phyloP scores from a whole-genome alignment of 1,284 basidiomycete species.

The Porodaedalea pini region DNA sequence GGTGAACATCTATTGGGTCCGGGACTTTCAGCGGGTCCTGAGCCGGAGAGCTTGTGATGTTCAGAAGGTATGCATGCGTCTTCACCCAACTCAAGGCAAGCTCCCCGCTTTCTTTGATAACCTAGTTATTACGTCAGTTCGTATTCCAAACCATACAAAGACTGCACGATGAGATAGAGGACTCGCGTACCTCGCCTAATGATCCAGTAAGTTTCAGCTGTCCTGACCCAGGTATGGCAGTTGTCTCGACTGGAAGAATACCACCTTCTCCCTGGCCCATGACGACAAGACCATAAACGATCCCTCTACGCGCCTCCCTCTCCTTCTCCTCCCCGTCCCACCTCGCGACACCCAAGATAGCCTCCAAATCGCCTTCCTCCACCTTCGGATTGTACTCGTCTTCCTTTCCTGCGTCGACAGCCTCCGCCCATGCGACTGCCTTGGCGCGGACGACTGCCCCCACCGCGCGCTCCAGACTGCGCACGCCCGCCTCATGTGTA shows the following conservation, averaged over 20 bases:
- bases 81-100: conserved; percentile 87
- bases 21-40: conserved; percentile 74
- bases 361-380: conserved; percentile 72
- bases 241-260: conserved; percentile 79
- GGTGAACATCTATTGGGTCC: conserved; percentile 73
- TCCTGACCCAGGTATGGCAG: conserved; percentile 68
- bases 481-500: conserved; percentile 89
- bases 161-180: neutral
- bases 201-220: conserved; percentile 77
- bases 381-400: conserved; percentile 60
- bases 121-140: conserved; percentile 31
- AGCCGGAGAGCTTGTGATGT: conserved; percentile 63
- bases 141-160: conserved; percentile 10
- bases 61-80: conserved; percentile 76
- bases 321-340: conserved; percentile 81
- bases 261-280: conserved; percentile 87
- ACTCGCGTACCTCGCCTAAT: conserved; percentile 60
- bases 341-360: conserved; percentile 77
- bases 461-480: conserved; percentile 84
- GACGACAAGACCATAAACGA: conserved; percentile 86
- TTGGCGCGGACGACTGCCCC: conserved; percentile 83
- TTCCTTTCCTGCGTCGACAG: conserved; percentile 43
- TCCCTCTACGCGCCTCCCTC: conserved; percentile 61
- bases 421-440: conserved; percentile 85
- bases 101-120: conserved; percentile 88